Evolutionary conservation across 352 stramenopile species (phyloP), one percentile per base, ranked within the genome.

Genomic region (Bremia lactucae): DNA sequence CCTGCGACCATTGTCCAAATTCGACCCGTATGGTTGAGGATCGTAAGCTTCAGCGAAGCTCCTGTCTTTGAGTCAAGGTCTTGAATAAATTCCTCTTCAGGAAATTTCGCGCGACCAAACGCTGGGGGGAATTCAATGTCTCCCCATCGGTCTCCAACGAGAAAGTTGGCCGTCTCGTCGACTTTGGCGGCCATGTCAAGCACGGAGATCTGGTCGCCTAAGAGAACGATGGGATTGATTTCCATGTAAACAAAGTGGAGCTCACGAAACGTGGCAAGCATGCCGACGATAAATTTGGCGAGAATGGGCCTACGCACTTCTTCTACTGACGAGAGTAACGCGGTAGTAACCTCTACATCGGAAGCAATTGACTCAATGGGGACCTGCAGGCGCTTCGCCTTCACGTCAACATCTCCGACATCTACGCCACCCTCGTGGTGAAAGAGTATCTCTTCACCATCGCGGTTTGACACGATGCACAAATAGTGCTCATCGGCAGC

Each of bases 161-260:
- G 57, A 66, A 97, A 98, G 43, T 84, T 69, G 26, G 94, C 94
- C 2, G 94, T 97, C 60, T 98, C 94, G 54, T 98, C 94, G 26
- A 98, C 83, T 74, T 98, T 98, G 31, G 87, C 93, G 13, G 93
- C 93, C 72, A 98, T 92, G 63, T 98, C 94, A 2, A 98, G 69
- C 42, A 95, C 91, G 19, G 82, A 89, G 42, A 98, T 94, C 56
- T 86, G 76, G 57, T 95, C 72, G 10, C 72, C 77, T 10, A 94
- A 82, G 4, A 97, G 73, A 45, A 98, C 93, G 47, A 98, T 90
- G 15, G 94, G 94, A 69, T 98, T 98, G 62, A 98, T 97, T 66
- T 98, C 93, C 86, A 98, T 96, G 73, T 97, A 97, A 16, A 94
- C 85, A 65, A 98, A 98, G 71, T 98, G 95, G 31, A 98, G 65